Conservation (phyloP, 2,329 filamentous ascomycete genomes). For the Colletotrichum tanaceti region DNA sequence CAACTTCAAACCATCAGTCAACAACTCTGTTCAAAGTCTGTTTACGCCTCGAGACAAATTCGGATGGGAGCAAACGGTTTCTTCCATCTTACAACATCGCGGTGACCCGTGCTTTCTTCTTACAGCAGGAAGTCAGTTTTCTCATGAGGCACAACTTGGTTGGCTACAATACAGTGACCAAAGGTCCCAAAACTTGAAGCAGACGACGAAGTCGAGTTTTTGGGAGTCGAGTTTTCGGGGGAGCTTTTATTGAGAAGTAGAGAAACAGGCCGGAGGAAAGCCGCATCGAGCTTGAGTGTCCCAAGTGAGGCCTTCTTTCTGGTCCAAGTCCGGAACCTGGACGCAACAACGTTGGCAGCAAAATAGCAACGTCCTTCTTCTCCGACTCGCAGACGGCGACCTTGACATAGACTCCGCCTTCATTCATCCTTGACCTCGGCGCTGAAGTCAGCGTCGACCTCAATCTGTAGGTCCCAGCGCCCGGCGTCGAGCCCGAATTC, state of each 20-base stretch:
- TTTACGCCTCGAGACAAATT: background rate
- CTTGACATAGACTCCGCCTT: conserved; percentile 1
- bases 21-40: conserved; percentile 13
- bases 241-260: background rate
- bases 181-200: conserved; percentile 13
- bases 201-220: conserved; percentile 4
- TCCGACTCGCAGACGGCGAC: background rate
- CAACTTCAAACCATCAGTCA: conserved; percentile 13
- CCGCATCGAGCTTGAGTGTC: background rate
- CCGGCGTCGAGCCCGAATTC: conserved; percentile 3
- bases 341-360: background rate
- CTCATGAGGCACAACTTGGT: conserved; percentile 5
- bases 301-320: background rate
- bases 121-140: background rate
- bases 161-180: conserved; percentile 22
- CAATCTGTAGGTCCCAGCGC: background rate
- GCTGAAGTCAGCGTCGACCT: background rate
- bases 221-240: conserved; percentile 1
- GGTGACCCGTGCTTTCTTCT: background rate
- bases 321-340: background rate
- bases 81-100: background rate
- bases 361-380: background rate
- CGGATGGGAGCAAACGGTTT: background rate
- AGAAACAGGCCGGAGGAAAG: background rate
- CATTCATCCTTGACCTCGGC: conserved; percentile 8